Evolutionary conservation across 1,284 basidiomycete species (phyloP).

Genomic region (Ganoderma leucocontextum): DNA sequence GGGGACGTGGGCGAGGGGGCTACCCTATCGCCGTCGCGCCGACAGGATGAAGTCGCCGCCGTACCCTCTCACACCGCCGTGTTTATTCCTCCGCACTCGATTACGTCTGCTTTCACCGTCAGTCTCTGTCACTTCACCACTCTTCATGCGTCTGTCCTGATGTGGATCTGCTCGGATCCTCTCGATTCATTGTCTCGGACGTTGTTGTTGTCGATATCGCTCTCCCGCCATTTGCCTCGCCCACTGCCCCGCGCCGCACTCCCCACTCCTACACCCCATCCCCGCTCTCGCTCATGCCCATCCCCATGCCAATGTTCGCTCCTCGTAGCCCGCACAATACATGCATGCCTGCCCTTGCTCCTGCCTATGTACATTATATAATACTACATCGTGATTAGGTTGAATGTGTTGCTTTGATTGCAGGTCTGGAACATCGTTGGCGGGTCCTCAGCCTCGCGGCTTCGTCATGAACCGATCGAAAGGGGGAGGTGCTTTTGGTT

Average conservation of each 20-base stretch:
- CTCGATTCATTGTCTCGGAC: constrained; percentile 4
- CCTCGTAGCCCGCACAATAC: not conserved
- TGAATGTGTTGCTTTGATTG: not conserved
- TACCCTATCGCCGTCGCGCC: constrained; percentile 14
- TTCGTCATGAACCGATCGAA: not conserved
- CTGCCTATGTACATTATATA: constrained; percentile 6
- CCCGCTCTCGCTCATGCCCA: constrained; percentile 9
- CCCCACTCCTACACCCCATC: not conserved
- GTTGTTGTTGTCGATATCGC: constrained; percentile 21
- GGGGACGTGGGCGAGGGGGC: constrained; percentile 16
- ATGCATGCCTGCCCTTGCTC: not conserved
- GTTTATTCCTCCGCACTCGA: not conserved
- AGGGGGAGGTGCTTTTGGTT: too few relatives aligned
- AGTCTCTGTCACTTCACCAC: not conserved
- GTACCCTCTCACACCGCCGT: not conserved
- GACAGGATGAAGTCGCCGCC: constrained; percentile 5
- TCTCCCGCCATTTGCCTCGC: constrained; percentile 6
- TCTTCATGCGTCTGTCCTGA: not conserved
- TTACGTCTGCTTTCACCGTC: not conserved
- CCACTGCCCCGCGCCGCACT: not conserved
- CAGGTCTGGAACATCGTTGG: not conserved
- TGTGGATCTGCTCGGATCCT: not conserved
- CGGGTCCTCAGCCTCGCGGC: not conserved
- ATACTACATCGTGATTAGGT: not conserved
- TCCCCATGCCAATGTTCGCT: not conserved